phyloP scores from a whole-genome alignment of 768 basidiomycete genomes.

The Termitomyces sp. region DNA sequence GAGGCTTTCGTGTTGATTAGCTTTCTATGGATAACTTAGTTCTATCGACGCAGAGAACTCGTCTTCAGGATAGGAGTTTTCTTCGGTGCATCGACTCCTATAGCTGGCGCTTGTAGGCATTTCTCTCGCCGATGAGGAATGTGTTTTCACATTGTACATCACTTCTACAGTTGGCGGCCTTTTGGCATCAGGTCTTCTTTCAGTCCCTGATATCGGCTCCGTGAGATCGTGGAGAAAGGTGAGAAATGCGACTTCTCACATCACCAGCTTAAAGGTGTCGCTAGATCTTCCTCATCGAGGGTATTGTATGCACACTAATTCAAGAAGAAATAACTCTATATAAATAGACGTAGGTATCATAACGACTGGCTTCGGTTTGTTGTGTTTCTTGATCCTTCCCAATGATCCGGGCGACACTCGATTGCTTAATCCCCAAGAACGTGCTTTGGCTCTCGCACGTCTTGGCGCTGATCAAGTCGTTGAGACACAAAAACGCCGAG shows the following conservation, averaged over 20 bases:
- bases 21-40: slow-evolving; percentile 12
- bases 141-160: not conserved
- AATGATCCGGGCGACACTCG: slow-evolving; percentile 27
- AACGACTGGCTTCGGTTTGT: slow-evolving; percentile 28
- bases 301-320: slow-evolving; percentile 9
- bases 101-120: slow-evolving; percentile 29
- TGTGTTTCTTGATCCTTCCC: slow-evolving; percentile 30
- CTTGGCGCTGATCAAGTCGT: slow-evolving; percentile 29
- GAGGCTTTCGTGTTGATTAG: too few relatives aligned
- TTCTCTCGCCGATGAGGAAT: not conserved
- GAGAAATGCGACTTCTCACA: not conserved
- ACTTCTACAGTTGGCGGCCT: slow-evolving; percentile 27
- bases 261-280: not conserved
- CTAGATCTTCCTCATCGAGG: slow-evolving; percentile 38
- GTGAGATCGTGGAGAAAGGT: slow-evolving; percentile 31
- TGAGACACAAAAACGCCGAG: slow-evolving; percentile 20
- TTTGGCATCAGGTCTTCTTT: slow-evolving; percentile 31
- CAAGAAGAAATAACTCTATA: not conserved
- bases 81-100: slow-evolving; percentile 25
- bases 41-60: slow-evolving; percentile 27
- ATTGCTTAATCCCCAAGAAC: slow-evolving; percentile 26
- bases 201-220: slow-evolving; percentile 24
- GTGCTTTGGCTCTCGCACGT: slow-evolving; percentile 26
- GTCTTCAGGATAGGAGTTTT: slow-evolving; percentile 29
- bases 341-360: slow-evolving; percentile 21